phyloP scores from a whole-genome alignment of 1,284 basidiomycete genomes.

The Tilletia caries region DNA sequence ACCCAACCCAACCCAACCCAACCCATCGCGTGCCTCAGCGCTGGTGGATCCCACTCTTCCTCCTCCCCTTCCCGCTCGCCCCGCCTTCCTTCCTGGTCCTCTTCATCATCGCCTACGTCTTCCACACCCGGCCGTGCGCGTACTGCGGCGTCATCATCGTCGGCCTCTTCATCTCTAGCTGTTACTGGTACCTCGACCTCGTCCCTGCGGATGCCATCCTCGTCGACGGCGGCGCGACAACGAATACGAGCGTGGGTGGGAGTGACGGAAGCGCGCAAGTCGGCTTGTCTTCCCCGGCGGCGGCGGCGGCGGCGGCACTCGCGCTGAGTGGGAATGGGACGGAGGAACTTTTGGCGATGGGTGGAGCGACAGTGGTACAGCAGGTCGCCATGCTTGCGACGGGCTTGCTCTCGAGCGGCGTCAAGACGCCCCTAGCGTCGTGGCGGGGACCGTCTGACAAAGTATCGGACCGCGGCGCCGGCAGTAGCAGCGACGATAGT shows the following conservation, averaged over 20 bases:
- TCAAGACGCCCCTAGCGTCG: too few relatives aligned
- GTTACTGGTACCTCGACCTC: constrained; percentile 29
- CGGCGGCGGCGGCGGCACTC: too few relatives aligned
- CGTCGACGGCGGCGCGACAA: not conserved
- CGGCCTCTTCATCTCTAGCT: constrained; percentile 37
- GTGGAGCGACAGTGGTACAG: not conserved
- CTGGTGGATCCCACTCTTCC: constrained; percentile 48
- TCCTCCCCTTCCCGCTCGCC: constrained; percentile 42
- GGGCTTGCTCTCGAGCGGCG: too few relatives aligned
- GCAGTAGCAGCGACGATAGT: too few relatives aligned
- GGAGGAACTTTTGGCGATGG: too few relatives aligned
- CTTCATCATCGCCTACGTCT: constrained; percentile 39
- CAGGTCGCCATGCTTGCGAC: not conserved
- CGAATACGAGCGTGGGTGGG: not conserved
- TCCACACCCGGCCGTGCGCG: constrained; percentile 44
- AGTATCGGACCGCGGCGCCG: too few relatives aligned
- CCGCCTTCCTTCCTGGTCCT: constrained; percentile 41
- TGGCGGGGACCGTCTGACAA: too few relatives aligned
- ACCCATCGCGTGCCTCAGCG: constrained; percentile 15
- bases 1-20: not conserved
- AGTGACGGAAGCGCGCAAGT: not conserved
- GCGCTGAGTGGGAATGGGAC: too few relatives aligned
- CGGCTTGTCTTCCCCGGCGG: not conserved
- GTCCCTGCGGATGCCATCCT: constrained; percentile 1
- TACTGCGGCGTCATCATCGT: constrained; percentile 44